A percentile compares a stretch with the other conserved stretches of the same genome.
These are phyloP conservation scores for Solanum dulcamara DNA, from an alignment of 257 asterid genomes.

Conservation along the genomic window DNA sequence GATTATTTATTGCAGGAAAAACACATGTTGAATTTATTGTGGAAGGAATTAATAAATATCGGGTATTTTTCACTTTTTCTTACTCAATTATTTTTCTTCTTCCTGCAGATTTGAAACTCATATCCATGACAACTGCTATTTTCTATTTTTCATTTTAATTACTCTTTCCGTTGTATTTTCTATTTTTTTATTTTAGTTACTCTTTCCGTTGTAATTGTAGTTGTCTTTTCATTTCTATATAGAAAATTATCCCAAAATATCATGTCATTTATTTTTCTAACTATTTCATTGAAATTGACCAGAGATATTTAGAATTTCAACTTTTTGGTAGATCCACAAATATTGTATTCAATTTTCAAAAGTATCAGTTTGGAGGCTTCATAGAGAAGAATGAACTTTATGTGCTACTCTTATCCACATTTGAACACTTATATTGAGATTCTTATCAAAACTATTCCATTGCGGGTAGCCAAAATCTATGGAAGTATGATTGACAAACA, in stretches of 20 bases:
- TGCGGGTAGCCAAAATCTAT: no score
- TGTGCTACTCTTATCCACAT: neutral
- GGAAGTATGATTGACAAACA: no score
- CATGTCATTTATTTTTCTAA: neutral
- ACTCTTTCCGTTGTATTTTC: no score
- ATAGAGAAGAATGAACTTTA: neutral
- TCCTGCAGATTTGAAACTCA: neutral
- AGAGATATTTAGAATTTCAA: neutral
- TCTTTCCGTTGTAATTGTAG: neutral
- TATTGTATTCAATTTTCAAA: neutral
- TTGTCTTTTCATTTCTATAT: neutral
- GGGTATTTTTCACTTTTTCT: neutral
- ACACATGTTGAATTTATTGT: neutral
- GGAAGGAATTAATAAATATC: neutral
- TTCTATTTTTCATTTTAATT: no score
- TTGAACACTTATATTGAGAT: no score
- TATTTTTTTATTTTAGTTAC: neutral
- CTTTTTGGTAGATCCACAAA: no score
- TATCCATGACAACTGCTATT: no score
- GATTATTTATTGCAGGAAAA: neutral
- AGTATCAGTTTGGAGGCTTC: neutral
- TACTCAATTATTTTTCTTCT: neutral
- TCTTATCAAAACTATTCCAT: no score
- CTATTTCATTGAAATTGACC: neutral
- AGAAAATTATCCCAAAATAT: neutral